Base-by-base conservation (phyloP, 179 eudicot species). In the Corrigiola litoralis region DNA sequence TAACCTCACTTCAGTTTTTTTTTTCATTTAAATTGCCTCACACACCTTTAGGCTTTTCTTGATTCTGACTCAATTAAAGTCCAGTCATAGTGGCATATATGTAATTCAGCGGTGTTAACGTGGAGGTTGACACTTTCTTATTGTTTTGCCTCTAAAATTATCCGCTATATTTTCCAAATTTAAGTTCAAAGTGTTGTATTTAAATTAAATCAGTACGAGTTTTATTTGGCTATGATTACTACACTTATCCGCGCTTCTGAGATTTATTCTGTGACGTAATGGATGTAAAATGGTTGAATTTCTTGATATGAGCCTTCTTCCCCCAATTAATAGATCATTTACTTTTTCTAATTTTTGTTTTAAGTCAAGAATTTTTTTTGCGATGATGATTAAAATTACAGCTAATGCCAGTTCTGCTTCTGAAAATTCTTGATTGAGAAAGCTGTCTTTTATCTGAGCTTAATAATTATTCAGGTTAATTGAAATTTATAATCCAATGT, bases 321-420 rank as follows among this genome's bases (percentile, higher is more conserved):
- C 8, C 31, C 9, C 2, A 7, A 33, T 5, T 0, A n/a, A 0
- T 23, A 0, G 4, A 1, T 14, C 12, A 41, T 28, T 57, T 45
- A 53, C 0, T 25, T 52, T 29, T 10, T 2, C 1, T 0, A 18
- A 0, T 24, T 46, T 28, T 27, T 58, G 17, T 3, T 61, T 14
- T 2, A 9, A 9, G 42, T 36, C 7, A 8, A 20, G 8, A 58
- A 2, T 25, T 58, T n/a, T 9, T 36, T 61, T 16, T 0, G 85
- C 85, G 0, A 37, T 82, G 94, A 82, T 18, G 94, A 84, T 61
- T 6, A 40, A 41, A 31, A 40, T 41, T 28, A 54, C 84, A 85
- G 87, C 85, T 83, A 70, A 78, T 75, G 89, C 89, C 89, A 87
- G 89, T 87, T 87, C 95, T 87, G 95, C 95, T 87, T 85, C 95